These are phyloP conservation scores for Nitzschia sp. DNA, from an alignment of 108 stramenopile genomes.

Conservation along the genomic window DNA sequence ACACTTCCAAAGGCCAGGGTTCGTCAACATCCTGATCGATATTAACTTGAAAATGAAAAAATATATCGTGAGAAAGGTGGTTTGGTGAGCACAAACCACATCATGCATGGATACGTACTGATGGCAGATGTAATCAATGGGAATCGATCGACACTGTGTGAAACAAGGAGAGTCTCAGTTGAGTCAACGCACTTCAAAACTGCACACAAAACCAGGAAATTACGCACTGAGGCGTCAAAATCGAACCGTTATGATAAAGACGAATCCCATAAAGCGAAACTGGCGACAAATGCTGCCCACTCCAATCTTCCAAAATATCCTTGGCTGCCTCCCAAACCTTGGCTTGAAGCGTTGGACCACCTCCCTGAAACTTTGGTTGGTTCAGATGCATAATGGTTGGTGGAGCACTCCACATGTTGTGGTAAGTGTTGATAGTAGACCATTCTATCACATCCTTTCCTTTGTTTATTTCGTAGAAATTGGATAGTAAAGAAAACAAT, in stretches of 20 bases:
- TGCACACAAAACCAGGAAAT: background rate
- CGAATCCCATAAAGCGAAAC: constrained; percentile 68
- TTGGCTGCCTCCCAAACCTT: constrained; percentile 58
- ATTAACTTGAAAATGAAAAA: constrained; percentile 50
- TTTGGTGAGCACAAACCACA: constrained; percentile 32
- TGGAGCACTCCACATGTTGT: constrained; percentile 62
- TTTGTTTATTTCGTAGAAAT: constrained; percentile 68
- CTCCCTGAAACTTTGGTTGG: constrained; percentile 14
- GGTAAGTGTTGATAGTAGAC: constrained; percentile 44
- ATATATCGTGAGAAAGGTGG: background rate
- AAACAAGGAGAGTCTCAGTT: constrained; percentile 49
- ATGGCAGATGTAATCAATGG: constrained; percentile 85
- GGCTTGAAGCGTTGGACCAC: constrained; percentile 13
- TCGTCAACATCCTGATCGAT: constrained; percentile 75
- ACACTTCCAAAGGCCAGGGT: constrained; percentile 85
- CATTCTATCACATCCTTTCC: constrained; percentile 16
- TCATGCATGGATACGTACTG: constrained; percentile 63
- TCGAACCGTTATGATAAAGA: constrained; percentile 68
- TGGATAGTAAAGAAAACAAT: constrained; percentile 41
- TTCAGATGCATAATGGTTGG: constrained; percentile 39
- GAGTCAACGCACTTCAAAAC: constrained; percentile 14
- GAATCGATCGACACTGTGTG: constrained; percentile 80
- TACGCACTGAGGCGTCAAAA: constrained; percentile 72
- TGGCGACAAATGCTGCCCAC: constrained; percentile 71
- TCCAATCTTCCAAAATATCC: constrained; percentile 88